Evolutionary conservation across 306 rosid species (phyloP), one percentile per base, ranked within the genome.

Genomic region (Cajanus cajan): DNA sequence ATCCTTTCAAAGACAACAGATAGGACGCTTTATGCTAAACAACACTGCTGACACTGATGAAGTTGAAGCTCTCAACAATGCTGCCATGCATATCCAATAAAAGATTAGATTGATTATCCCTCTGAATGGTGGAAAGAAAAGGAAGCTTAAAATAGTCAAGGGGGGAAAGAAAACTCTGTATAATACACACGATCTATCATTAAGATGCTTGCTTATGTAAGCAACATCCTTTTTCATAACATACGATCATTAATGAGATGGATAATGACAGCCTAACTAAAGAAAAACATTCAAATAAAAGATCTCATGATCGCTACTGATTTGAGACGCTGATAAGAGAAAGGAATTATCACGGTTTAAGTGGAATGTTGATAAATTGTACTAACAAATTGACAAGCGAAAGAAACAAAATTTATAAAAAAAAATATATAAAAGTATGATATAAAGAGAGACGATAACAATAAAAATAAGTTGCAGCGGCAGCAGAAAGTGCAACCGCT

Each of bases 341-440:
- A 83, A 84, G 55, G 69, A 85, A 81, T 71, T 80, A 82, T 82
- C 67, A 85, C n/a, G n/a, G 87, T 84, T 87, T 83, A 88, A 77
- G 86, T 85, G 82, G 86, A 86, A 69, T 86, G 89, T 73, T 89
- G 79, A 64, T 76, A 87, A 55, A 84, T 82, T 83, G 81, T 83
- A 92, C 82, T 88, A 92, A 71, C 31, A 71, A 90, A 84, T 84
- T 80, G 87, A 55, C 79, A 85, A 63, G 52, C 40, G 75, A 71
- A 69, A 80, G 77, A 68, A 58, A 65, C 52, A 78, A 81, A 88
- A 81, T 12, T 40, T 57, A 12, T 74, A 83, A 71, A 86, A 16
- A 61, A 40, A 39, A 19, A 5, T 2, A 59, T 28, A 28, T 28
- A 28, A 28, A 82, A 79, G 91, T 83, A 78, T 87, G 82, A 85